Evolutionary conservation across 805 yeast species (phyloP).

Genomic region (Candida morakotiae): DNA sequence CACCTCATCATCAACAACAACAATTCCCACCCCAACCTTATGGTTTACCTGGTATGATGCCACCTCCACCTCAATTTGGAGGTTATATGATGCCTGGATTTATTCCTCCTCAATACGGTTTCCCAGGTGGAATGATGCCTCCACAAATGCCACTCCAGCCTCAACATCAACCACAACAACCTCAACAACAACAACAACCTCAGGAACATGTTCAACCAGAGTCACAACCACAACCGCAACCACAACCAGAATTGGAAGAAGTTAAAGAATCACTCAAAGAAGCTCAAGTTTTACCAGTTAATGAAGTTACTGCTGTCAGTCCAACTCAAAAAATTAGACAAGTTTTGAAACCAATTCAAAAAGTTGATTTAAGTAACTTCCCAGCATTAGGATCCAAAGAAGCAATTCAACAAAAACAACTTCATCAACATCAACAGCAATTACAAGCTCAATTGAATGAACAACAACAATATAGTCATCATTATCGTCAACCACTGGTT

Average conservation of each 20-base stretch:
- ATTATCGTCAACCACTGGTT: slow-evolving; percentile 22
- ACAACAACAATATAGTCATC: slow-evolving; percentile 15
- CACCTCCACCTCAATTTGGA: slow-evolving; percentile 28
- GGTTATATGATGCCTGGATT: slow-evolving; percentile 36
- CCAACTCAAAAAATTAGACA: background rate
- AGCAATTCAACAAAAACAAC: slow-evolving; percentile 14
- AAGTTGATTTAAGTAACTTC: slow-evolving; percentile 43
- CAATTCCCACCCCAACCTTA: slow-evolving; percentile 30
- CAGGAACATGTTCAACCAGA: slow-evolving; percentile 4
- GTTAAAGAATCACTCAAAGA: slow-evolving; percentile 1
- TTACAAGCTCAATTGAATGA: slow-evolving; percentile 16
- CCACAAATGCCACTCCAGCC: slow-evolving; percentile 18
- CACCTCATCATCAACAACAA: slow-evolving; percentile 18
- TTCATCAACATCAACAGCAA: slow-evolving; percentile 17
- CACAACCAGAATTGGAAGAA: slow-evolving; percentile 1
- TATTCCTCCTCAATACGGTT: slow-evolving; percentile 34
- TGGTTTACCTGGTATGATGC: slow-evolving; percentile 31
- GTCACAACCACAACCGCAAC: slow-evolving; percentile 3
- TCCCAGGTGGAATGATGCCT: slow-evolving; percentile 21
- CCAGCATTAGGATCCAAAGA: slow-evolving; percentile 52
- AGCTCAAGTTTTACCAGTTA: background rate
- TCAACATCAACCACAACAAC: slow-evolving; percentile 11
- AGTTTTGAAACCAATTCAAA: slow-evolving; percentile 1
- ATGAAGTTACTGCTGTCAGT: background rate
- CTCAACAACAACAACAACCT: slow-evolving; percentile 10